Base-by-base conservation (phyloP, 805 yeast species). In the Blastobotrys parvus region DNA sequence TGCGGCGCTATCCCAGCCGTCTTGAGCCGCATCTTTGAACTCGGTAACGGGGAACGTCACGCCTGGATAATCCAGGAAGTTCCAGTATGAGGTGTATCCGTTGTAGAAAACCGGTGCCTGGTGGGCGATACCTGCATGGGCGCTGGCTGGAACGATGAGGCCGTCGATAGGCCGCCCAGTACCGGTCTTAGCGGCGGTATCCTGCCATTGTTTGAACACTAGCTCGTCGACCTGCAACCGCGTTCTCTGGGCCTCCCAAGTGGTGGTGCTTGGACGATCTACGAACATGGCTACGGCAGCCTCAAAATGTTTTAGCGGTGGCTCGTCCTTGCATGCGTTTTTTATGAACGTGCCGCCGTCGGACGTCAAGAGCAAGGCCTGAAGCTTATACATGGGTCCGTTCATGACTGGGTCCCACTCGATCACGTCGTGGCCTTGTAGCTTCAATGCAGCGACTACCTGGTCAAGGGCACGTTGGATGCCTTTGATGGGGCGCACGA, bases 401-500 rank as follows among this genome's bases (percentile, higher is more conserved):
- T 18, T 17, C 4, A 22, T 32, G 11, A 32, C 21, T 4, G 27
- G 23, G 15, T 32, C 47, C 42, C 58, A 58, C 2, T 58, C 51
- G 6, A 61, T 39, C 30, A 58, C 59, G 20, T 58, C 50, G 39
- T 49, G 48, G 20, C 48, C 47, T 3, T 50, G 44, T 4, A 18
- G 18, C 10, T 16, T 22, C 16, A 51, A 42, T 10, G 51, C 49
- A 11, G 36, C 65, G 23, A 53, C 50, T 32, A 68, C 51, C 33
- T 52, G 51, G 16, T 55, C 61, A 45, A 78, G 39, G 1, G 74
- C 80, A 44, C 78, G 63, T 11, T 60, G 45, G 4, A 74, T 62
- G 3, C 77, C 76, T 6, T 78, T 74, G 21, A 71, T 65, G 5
- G 78, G 78, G n/a, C 64, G 61, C 3, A 70, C 64, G 15, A 60